Base-by-base conservation (phyloP, 176 grass and related monocot species). In the Panicum miliaceum region DNA sequence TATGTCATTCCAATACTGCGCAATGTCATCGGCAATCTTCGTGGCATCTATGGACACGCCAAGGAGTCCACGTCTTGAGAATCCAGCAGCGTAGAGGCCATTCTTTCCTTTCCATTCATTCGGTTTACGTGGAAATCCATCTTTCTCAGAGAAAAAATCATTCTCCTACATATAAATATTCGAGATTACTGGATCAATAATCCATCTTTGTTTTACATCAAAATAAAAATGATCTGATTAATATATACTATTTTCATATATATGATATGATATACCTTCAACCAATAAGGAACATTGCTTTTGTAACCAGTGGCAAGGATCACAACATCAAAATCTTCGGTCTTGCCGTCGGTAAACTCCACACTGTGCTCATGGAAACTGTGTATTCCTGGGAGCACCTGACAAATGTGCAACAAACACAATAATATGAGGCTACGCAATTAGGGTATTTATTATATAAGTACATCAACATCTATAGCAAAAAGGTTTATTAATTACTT, bases 201-300 rank as follows among this genome's bases (percentile, higher is more conserved):
- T 70, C 6, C 5, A 11, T 19, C 56, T 7, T 12, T 3, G 1
- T 11, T 9, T 18, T 14, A 57, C 41, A 57, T 54, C 19, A 76
- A 23, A 66, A 14, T 10, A 50, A 64, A 79, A 64, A 0, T 35
- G 0, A 47, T 4, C 20, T 25, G 63, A 13, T 8, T 26, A 42
- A 0, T 11, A 5, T 1, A 11, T 65, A 5, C 0, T 25, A 48
- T 72, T 8, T 38, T 48, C 27, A 10, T 82, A 10, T 43, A 10
- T 82, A 10, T 43, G n/a, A 27, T 9, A 48, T 61, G 27, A 1
- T 22, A 68, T 92, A 98, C 96, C 93, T 95, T 93, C 46, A 98
- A 80, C 96, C 96, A 98, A 73, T 80, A 85, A 67, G 93, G 85
- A 23, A 95, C 96, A 67, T 98, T 98, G 57, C 93, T 98, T 72